Evolutionary conservation across 495 filamentous ascomycete species (phyloP), one percentile per base, ranked within the genome.

Genomic region (Halenospora varia): DNA sequence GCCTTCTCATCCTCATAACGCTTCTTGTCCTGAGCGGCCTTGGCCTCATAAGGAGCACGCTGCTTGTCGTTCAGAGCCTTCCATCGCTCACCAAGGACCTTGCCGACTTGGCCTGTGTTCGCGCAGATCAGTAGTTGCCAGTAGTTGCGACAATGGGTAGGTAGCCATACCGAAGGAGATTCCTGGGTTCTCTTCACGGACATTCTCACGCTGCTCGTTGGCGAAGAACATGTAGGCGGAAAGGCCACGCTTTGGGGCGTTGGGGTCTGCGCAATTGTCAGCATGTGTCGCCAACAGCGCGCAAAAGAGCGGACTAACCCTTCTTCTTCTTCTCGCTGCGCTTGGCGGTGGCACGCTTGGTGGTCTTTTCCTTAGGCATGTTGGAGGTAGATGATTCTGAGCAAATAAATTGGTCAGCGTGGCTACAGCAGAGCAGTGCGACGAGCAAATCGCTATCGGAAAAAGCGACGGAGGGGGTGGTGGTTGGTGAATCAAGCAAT

Each of bases 191-290:
- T 99, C 94, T 70, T 95, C 89, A 68, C 93, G 89, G 64, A 99
- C 94, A 72, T 94, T 96, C 65, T 97, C 94, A 64, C 94, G 92
- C 74, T 96, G 88, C 72, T 97, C 95, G 67, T 97, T 97, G 82
- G 94, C 94, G 71, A 99, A 99, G 85, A 97, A 99, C 94, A 99
- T 99, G 84, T 99, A 99, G 51, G 95, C 94, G 19, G 94, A 99
- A 48, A 99, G 89, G 76, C 92, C 95, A 76, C 94, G 89, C 89
- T 97, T 99, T 70, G 94, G 94, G 48, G 92, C 92, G 72, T 97
- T 97, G 75, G 94, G 94, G 73, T 98, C 94, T 97, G 62, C n/a
- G 1, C 53, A 56, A 62, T 47, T 26, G 50, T 65, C 29, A 65
- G 60, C 17, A 55, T 19, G 55, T 23, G 25, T 39, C 51, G 22